Percentiles rank a stretch among this genome's conserved stretches.
Evolutionary conservation across 495 filamentous ascomycete species (phyloP).

Genomic region (Aspergillus baeticus): DNA sequence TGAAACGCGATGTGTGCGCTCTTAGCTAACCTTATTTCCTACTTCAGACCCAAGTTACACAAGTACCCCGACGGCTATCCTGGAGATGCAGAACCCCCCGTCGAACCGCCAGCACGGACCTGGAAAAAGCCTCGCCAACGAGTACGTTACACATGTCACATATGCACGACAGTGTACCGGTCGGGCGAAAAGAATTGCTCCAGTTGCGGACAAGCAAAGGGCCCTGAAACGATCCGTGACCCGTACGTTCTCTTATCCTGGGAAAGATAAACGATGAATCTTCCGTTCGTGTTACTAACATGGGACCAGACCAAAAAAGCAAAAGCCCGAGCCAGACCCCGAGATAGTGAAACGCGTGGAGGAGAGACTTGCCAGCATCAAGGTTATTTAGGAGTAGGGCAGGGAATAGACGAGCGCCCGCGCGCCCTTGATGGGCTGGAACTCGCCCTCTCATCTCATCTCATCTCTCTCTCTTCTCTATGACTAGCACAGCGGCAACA

Average conservation of each 20-base stretch:
- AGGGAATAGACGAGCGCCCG: constrained; percentile 1
- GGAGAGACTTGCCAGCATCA: constrained; percentile 51
- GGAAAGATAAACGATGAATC: too few relatives aligned
- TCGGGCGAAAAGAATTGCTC: constrained; percentile 49
- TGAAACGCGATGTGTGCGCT: too few relatives aligned
- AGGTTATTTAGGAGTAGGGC: constrained; percentile 20
- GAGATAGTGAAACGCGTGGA: constrained; percentile 61
- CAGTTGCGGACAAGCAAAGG: constrained; percentile 60
- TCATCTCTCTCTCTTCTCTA: background rate
- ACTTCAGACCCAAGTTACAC: constrained; percentile 59
- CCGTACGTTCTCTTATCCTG: constrained; percentile 39
- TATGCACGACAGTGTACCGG: constrained; percentile 57
- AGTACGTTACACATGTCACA: constrained; percentile 62
- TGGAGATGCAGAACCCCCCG: constrained; percentile 56
- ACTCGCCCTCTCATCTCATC: background rate
- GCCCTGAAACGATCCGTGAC: constrained; percentile 45
- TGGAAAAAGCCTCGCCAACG: constrained; percentile 44
- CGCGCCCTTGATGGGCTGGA: background rate
- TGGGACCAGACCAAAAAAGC: constrained; percentile 51
- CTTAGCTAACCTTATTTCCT: background rate
- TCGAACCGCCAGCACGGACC: constrained; percentile 33
- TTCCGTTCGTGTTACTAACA: constrained; percentile 15
- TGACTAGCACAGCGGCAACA: too few relatives aligned
- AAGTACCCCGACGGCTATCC: constrained; percentile 79
- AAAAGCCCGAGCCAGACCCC: constrained; percentile 63